Evolutionary conservation across 148 eudicot genomes (phyloP), one percentile per base, ranked within the genome.

Genomic region (Silene conica): DNA sequence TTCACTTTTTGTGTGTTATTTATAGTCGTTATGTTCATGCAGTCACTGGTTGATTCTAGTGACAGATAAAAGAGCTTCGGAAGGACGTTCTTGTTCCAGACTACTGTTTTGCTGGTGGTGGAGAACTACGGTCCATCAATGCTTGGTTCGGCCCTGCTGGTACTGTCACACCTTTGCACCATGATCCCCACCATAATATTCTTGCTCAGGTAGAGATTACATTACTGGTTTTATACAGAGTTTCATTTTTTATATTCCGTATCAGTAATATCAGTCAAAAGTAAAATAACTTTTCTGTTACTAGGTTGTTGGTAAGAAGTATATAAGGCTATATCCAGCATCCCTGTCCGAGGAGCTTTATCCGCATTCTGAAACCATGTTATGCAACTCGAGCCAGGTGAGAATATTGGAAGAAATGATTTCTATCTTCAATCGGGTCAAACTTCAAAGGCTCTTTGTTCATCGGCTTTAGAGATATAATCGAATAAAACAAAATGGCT

Each of bases 121-220:
- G 97, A 57, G 96, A 95, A 77, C 74, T 95, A 69, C 82, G 93
- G 81, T 78, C 99, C 8, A 73, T 95, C 28, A 92, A 95, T 84
- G 97, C 97, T 74, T 95, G 99, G 99, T 92, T 95, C 71, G 99
- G 99, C 83, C 99, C 99, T 77, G 87, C 94, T 80, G 92, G 96
- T 64, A 95, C 97, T 1, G 97, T 95, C 46, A 95, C 97, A 23
- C 99, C 99, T 18, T 79, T 95, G 89, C 97, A 95, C 84, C 91
- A 92, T 70, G 99, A 95, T 84, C 99, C 97, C 16, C 97, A 95
- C 80, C 97, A 95, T 77, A 95, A 95, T 79, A 88, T 95, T 77
- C 85, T 95, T 77, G 93, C 97, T 75, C 99, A 95, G 99, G 99
- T 95, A 73, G 69, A 69, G 43, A 76, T 31, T 59, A 20, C 56